Conservation (phyloP, 768 basidiomycete species). For the Brasilioporus rufonigricans region DNA sequence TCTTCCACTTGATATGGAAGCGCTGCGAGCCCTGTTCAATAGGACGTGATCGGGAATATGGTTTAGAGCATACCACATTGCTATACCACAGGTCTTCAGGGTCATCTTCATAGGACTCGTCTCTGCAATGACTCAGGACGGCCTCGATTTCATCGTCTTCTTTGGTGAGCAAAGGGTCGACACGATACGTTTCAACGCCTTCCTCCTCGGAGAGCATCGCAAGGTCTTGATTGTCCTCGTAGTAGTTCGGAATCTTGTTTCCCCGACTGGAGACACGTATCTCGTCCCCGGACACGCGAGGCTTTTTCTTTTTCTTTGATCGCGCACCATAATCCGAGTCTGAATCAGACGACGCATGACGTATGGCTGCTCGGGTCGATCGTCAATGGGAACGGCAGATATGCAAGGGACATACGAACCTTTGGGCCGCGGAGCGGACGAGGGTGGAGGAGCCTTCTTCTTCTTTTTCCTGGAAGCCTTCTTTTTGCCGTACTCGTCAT, state of each 20-base stretch:
- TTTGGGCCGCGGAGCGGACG: slow-evolving; percentile 52
- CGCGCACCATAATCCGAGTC: slow-evolving; percentile 86
- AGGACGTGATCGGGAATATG: neutral
- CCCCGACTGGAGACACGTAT: slow-evolving; percentile 75
- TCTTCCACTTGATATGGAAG: slow-evolving; percentile 99
- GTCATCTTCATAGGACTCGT: slow-evolving; percentile 77
- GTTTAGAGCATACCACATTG: slow-evolving; percentile 63
- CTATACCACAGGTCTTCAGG: slow-evolving; percentile 80
- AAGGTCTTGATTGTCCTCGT: slow-evolving; percentile 74
- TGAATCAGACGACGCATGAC: slow-evolving; percentile 68
- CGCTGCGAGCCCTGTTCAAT: slow-evolving; percentile 51
- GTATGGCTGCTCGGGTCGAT: slow-evolving; percentile 41
- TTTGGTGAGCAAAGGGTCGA: slow-evolving; percentile 49
- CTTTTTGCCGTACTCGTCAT: slow-evolving; percentile 74
- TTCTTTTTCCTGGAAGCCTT: slow-evolving; percentile 70
- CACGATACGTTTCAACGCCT: slow-evolving; percentile 50
- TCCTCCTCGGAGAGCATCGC: slow-evolving; percentile 67
- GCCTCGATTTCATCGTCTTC: slow-evolving; percentile 91
- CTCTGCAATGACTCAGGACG: slow-evolving; percentile 82
- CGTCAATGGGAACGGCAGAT: slow-evolving; percentile 5
- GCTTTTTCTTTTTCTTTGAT: slow-evolving; percentile 82
- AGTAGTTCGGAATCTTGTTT: slow-evolving; percentile 79
- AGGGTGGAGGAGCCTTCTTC: slow-evolving; percentile 39
- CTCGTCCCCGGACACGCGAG: slow-evolving; percentile 58
- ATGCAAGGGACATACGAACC: slow-evolving; percentile 38